Percentiles rank a stretch among this genome's conserved stretches.
Evolutionary conservation across 768 basidiomycete genomes (phyloP).

Genomic region (Sporobolomyces phaffii): DNA sequence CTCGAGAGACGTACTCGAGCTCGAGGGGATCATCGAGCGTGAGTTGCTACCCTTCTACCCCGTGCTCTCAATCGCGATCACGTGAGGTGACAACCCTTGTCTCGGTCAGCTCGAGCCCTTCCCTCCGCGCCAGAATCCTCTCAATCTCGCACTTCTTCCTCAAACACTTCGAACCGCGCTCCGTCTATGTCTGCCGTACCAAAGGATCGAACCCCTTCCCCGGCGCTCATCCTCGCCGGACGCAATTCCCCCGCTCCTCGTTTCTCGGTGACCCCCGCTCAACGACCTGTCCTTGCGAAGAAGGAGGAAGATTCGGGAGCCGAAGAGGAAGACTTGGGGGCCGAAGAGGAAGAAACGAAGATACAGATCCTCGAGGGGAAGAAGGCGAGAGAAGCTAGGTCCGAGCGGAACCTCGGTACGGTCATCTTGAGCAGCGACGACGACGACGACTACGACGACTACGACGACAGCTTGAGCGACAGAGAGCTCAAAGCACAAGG

Average conservation of each 20-base stretch:
- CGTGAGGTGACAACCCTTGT: background rate
- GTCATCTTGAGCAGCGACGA: background rate
- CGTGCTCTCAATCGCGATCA: background rate
- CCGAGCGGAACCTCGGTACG: background rate
- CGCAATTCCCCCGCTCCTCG: no score
- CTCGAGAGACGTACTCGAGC: background rate
- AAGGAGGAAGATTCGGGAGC: background rate
- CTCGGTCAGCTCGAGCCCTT: background rate
- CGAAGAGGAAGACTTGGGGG: background rate
- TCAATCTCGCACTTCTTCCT: background rate
- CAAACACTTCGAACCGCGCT: background rate
- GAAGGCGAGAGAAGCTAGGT: background rate
- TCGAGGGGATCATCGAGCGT: background rate
- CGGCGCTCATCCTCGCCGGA: background rate
- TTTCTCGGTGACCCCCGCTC: no score
- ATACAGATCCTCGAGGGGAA: background rate
- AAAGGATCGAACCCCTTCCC: background rate
- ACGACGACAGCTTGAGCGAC: background rate
- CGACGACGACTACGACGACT: background rate
- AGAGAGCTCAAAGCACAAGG: background rate
- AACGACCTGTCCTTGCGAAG: background rate
- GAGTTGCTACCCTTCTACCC: background rate
- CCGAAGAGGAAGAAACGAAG: background rate
- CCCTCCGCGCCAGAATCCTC: background rate
- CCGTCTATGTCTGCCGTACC: no score